These are phyloP conservation scores for Cladosporium sphaerospermum DNA, from an alignment of 2,329 filamentous ascomycete species.

Conservation along the genomic window DNA sequence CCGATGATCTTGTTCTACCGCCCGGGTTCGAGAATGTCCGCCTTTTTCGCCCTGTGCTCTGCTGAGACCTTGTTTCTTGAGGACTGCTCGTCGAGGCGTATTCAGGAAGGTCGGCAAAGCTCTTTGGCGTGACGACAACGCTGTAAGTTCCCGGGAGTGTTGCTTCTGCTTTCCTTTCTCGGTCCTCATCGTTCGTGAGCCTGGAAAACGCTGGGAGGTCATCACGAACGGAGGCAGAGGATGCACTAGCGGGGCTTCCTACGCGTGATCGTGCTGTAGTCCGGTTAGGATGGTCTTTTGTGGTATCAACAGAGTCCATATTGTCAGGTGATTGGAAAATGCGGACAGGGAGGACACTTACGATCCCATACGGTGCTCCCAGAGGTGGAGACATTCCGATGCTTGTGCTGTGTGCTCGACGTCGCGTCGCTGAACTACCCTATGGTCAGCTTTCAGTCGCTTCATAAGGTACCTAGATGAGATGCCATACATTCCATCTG, in stretches of 20 bases:
- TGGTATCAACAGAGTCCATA: neutral
- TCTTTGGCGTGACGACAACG: conserved; percentile 49
- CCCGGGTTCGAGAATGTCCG: conserved; percentile 8
- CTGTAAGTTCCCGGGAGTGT: conserved; percentile 49
- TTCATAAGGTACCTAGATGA: neutral
- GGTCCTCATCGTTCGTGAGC: conserved; percentile 51
- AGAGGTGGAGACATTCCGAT: conserved; percentile 41
- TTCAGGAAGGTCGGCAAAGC: conserved; percentile 48
- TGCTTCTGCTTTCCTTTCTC: conserved; percentile 50
- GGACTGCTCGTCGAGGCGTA: conserved; percentile 31
- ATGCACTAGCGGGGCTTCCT: neutral
- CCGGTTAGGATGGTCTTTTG: neutral
- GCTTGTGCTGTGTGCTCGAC: conserved; percentile 27
- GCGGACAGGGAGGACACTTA: conserved; percentile 30
- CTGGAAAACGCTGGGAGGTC: conserved; percentile 49
- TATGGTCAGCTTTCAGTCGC: conserved; percentile 18
- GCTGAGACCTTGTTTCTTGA: neutral
- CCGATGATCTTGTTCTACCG: neutral
- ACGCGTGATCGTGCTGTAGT: conserved; percentile 4
- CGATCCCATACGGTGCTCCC: conserved; percentile 52
- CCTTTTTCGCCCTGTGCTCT: neutral
- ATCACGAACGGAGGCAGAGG: conserved; percentile 27
- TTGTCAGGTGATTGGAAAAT: neutral
- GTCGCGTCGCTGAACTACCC: conserved; percentile 35
- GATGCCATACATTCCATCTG: conserved; percentile 33